Conservation (phyloP, 1,284 basidiomycete genomes). For the Malassezia brasiliensis region DNA sequence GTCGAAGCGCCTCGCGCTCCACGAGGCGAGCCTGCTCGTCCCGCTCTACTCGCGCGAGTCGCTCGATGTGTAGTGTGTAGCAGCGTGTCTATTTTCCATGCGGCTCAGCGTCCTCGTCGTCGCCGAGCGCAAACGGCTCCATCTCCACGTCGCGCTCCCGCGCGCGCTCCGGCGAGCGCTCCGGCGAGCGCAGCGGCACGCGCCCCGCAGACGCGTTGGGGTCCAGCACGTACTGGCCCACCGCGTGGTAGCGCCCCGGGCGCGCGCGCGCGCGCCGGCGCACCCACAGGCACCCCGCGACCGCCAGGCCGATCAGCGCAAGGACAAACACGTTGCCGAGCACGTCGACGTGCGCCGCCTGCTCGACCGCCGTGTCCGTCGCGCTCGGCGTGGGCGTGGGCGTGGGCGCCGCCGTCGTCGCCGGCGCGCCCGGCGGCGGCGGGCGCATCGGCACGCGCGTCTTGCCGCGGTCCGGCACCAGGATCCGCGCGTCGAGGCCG, state of each 20-base stretch:
- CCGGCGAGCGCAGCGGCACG: neutral
- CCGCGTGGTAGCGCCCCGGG: conserved; percentile 15
- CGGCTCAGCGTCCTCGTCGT: conserved; percentile 1
- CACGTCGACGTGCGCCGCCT: neutral
- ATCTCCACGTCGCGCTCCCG: conserved; percentile 5
- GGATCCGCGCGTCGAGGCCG: conserved; percentile 53
- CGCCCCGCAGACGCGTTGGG: neutral
- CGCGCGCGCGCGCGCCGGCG: conserved; percentile 53
- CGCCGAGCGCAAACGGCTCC: conserved; percentile 11
- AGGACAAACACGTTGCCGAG: conserved; percentile 53
- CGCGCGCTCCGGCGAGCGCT: neutral
- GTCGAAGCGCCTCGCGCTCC: conserved; percentile 12
- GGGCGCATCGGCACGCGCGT: conserved; percentile 30
- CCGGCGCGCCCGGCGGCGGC: neutral
- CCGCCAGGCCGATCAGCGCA: conserved; percentile 60
- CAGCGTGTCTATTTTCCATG: neutral
- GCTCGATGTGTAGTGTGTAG: conserved; percentile 10
- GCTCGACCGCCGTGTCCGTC: conserved; percentile 1
- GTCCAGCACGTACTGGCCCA: conserved; percentile 8
- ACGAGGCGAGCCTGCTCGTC: conserved; percentile 18
- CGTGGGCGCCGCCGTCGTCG: neutral
- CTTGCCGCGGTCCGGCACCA: conserved; percentile 17
- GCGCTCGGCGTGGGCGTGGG: neutral
- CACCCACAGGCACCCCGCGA: conserved; percentile 66
- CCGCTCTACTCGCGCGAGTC: conserved; percentile 14